Evolutionary conservation across 2,329 filamentous ascomycete species (phyloP).

Genomic region (Penicillium brasilianum): DNA sequence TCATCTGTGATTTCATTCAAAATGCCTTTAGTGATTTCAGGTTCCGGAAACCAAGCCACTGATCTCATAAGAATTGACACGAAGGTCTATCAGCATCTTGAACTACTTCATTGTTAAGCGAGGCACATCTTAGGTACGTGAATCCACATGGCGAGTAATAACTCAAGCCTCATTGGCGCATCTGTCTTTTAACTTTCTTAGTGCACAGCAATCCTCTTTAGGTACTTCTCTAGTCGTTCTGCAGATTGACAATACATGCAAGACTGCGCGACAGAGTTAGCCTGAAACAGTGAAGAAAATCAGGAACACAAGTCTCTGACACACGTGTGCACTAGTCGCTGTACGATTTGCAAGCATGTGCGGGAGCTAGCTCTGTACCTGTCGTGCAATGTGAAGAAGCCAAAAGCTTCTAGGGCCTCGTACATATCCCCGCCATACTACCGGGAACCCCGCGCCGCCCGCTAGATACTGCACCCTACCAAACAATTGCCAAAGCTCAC

Average conservation of each 20-base stretch:
- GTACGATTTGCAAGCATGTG: not conserved
- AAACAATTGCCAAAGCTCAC: not conserved
- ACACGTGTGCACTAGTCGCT: constrained; percentile 4
- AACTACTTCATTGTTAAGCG: too few relatives aligned
- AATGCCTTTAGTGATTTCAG: too few relatives aligned
- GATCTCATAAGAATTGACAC: too few relatives aligned
- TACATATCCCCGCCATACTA: not conserved
- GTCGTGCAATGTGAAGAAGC: not conserved
- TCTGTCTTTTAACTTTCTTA: too few relatives aligned
- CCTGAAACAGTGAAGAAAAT: not conserved
- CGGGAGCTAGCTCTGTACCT: not conserved
- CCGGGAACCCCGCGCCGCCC: not conserved
- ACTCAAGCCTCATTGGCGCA: too few relatives aligned
- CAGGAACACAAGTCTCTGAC: not conserved
- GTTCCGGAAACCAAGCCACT: too few relatives aligned
- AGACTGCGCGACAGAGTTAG: not conserved
- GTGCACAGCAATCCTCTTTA: not conserved
- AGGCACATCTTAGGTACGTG: too few relatives aligned
- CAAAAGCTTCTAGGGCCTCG: not conserved
- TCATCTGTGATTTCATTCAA: too few relatives aligned
- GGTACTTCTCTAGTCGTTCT: not conserved
- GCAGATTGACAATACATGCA: not conserved
- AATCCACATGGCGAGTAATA: too few relatives aligned
- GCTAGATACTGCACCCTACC: not conserved
- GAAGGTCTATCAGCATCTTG: too few relatives aligned